Evolutionary conservation across 2,329 filamentous ascomycete genomes (phyloP).

Genomic region (Stylonectria norvegica): DNA sequence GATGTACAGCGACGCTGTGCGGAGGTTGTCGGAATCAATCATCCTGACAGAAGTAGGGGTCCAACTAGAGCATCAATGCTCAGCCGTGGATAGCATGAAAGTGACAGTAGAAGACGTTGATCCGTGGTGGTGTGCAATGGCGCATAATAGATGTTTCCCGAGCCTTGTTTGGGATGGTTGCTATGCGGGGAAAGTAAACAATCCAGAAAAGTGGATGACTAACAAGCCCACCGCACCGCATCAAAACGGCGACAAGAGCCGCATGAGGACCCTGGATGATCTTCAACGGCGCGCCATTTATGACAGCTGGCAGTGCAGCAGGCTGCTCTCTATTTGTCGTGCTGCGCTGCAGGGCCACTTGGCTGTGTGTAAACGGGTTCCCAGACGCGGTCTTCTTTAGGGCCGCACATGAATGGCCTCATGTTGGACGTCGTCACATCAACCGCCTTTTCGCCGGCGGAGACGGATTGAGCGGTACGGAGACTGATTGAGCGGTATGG

Average conservation of each 20-base stretch:
- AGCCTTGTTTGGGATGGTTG: slow-evolving; percentile 33
- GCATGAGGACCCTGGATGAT: not conserved
- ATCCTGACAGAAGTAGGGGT: slow-evolving; percentile 33
- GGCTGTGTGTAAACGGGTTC: slow-evolving; percentile 10
- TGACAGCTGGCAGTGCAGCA: slow-evolving; percentile 26
- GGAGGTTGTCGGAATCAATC: slow-evolving; percentile 59
- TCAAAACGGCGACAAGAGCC: slow-evolving; percentile 7
- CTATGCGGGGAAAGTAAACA: slow-evolving; percentile 41
- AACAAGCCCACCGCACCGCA: slow-evolving; percentile 11
- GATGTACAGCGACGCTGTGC: slow-evolving; percentile 67
- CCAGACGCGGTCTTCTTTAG: slow-evolving; percentile 2
- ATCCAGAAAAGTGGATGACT: slow-evolving; percentile 25
- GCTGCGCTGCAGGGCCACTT: slow-evolving; percentile 13
- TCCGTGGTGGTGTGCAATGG: slow-evolving; percentile 5
- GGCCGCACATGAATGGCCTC: slow-evolving; percentile 18
- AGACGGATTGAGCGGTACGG: too few relatives aligned
- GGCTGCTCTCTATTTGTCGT: slow-evolving; percentile 11
- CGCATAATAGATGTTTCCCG: slow-evolving; percentile 18
- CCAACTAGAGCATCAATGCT: slow-evolving; percentile 13
- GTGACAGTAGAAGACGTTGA: slow-evolving; percentile 10
- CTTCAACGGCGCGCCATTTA: slow-evolving; percentile 7
- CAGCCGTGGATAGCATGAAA: slow-evolving; percentile 18
- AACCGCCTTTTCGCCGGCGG: not conserved
- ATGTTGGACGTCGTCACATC: not conserved
- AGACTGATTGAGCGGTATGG: too few relatives aligned